Evolutionary conservation across 2,329 filamentous ascomycete genomes (phyloP).

Genomic region (Knufia petricola): DNA sequence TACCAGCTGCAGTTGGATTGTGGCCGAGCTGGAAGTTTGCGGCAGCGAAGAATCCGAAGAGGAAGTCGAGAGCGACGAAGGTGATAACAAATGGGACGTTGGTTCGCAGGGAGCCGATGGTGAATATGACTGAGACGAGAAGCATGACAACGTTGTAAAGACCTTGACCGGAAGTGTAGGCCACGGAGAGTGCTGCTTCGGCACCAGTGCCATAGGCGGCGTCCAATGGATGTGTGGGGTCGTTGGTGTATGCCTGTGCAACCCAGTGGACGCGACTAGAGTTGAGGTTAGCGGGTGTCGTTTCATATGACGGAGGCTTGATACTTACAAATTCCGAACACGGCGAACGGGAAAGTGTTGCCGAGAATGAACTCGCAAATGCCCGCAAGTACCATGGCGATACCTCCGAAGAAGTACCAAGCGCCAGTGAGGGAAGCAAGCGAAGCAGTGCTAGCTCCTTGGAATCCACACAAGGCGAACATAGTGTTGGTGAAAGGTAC

Average conservation of each 20-base stretch:
- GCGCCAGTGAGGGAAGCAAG: conserved; percentile 31
- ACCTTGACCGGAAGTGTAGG: conserved; percentile 25
- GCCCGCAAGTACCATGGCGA: conserved; percentile 25
- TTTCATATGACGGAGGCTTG: neutral
- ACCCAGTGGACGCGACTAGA: conserved; percentile 36
- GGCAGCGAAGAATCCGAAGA: conserved; percentile 50
- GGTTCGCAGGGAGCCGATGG: conserved; percentile 61
- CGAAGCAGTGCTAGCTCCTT: conserved; percentile 1
- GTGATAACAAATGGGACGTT: conserved; percentile 62
- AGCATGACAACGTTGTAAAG: conserved; percentile 58
- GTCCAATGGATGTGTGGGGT: conserved; percentile 32
- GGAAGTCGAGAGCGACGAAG: conserved; percentile 51
- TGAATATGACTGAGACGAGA: conserved; percentile 53
- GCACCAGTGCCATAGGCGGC: conserved; percentile 20
- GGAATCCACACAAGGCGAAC: neutral
- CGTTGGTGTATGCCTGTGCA: neutral
- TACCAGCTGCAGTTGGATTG: neutral
- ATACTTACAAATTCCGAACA: conserved; percentile 34
- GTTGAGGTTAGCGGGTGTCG: neutral
- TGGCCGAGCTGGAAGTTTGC: conserved; percentile 24
- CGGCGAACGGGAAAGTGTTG: conserved; percentile 46
- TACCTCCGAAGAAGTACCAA: conserved; percentile 26
- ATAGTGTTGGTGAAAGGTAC: conserved; percentile 8
- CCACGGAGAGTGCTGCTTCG: conserved; percentile 12
- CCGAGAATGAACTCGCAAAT: conserved; percentile 27